Percentiles rank a stretch among this genome's conserved stretches.
phyloP scores from a whole-genome alignment of 768 basidiomycete species.

The Atractiella rhizophila region DNA sequence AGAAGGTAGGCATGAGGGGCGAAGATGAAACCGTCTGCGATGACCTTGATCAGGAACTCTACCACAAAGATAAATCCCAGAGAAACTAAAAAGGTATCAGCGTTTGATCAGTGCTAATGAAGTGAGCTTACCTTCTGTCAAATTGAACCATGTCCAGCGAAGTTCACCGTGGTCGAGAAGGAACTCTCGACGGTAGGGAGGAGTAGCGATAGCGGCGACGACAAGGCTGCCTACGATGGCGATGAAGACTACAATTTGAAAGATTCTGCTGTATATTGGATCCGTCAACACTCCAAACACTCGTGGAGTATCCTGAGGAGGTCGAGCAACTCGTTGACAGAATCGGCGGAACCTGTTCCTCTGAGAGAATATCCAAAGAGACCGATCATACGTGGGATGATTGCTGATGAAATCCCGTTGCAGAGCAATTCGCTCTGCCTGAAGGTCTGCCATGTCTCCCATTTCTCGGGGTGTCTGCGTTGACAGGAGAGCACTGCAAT shows the following conservation, averaged over 20 bases:
- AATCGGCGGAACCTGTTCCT: slow-evolving; percentile 41
- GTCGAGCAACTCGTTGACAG: slow-evolving; percentile 61
- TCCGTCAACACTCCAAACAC: slow-evolving; percentile 55
- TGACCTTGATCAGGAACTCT: slow-evolving; percentile 69
- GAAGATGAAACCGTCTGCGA: slow-evolving; percentile 78
- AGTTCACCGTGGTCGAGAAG: slow-evolving; percentile 33
- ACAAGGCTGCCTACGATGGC: slow-evolving; percentile 56
- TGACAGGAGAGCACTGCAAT: no score
- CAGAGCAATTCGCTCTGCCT: slow-evolving; percentile 44
- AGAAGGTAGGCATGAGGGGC: slow-evolving; percentile 75
- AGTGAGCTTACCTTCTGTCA: slow-evolving; percentile 46
- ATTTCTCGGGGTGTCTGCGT: no score
- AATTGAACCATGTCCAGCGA: slow-evolving; percentile 65
- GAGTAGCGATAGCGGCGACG: slow-evolving; percentile 62
- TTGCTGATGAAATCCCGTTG: slow-evolving; percentile 67
- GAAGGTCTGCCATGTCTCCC: slow-evolving; percentile 34
- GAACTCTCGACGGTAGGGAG: slow-evolving; percentile 51
- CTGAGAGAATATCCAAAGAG: slow-evolving; percentile 72
- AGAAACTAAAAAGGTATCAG: neutral
- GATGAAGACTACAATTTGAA: slow-evolving; percentile 46
- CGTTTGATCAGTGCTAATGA: neutral
- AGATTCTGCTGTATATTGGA: slow-evolving; percentile 38
- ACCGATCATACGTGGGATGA: slow-evolving; percentile 69
- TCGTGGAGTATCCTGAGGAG: slow-evolving; percentile 50
- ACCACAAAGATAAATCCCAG: slow-evolving; percentile 29